phyloP scores from a whole-genome alignment of 768 basidiomycete genomes.

The Rhizopogon salebrosus region DNA sequence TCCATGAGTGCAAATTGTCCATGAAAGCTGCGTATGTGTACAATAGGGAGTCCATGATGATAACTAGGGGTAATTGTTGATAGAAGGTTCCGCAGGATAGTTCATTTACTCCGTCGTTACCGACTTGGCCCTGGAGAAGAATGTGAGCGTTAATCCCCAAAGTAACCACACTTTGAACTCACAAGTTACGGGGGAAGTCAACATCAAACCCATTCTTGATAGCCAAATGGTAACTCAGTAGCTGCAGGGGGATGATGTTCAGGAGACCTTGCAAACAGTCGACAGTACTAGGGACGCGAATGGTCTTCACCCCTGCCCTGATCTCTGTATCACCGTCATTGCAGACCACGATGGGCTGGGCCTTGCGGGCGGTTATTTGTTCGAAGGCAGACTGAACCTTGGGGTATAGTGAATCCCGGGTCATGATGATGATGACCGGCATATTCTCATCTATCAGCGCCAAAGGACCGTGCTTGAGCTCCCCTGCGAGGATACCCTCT shows the following conservation, averaged over 20 bases:
- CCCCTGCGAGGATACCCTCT: slow-evolving; percentile 89
- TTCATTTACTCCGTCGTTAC: slow-evolving; percentile 62
- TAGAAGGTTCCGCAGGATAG: background rate
- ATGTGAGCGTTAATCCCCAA: slow-evolving; percentile 7
- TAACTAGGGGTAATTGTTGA: background rate
- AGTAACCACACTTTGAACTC: slow-evolving; percentile 27
- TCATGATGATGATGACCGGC: slow-evolving; percentile 99
- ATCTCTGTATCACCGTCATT: slow-evolving; percentile 88
- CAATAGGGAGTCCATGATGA: slow-evolving; percentile 11
- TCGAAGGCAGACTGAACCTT: slow-evolving; percentile 96
- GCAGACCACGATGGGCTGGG: slow-evolving; percentile 91
- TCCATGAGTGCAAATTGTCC: slow-evolving; percentile 21
- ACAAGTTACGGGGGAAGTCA: slow-evolving; percentile 97
- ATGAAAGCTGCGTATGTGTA: slow-evolving; percentile 10
- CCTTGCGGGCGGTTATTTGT: slow-evolving; percentile 97
- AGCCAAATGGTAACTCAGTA: slow-evolving; percentile 94
- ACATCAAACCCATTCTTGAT: slow-evolving; percentile 96
- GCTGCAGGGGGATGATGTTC: slow-evolving; percentile 94
- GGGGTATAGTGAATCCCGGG: slow-evolving; percentile 94
- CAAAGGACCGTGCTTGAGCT: slow-evolving; percentile 97
- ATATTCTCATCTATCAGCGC: slow-evolving; percentile 98
- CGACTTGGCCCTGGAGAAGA: slow-evolving; percentile 57
- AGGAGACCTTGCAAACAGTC: slow-evolving; percentile 93
- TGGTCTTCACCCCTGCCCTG: slow-evolving; percentile 70
- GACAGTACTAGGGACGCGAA: slow-evolving; percentile 91